Conservation (phyloP, 495 filamentous ascomycete genomes). For the Aspergillus diversus region DNA sequence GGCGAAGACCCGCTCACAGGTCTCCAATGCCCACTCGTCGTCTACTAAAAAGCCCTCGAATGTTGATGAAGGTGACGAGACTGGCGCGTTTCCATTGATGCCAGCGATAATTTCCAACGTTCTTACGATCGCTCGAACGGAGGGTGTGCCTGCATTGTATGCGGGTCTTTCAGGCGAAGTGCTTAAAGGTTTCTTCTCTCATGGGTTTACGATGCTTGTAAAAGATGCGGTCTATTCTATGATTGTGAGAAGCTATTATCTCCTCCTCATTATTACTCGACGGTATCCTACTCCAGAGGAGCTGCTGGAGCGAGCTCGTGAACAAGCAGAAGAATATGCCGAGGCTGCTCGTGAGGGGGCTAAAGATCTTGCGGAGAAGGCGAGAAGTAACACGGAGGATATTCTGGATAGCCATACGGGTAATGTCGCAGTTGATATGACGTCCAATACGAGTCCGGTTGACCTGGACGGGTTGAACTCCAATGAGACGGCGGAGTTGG, state of each 20-base stretch:
- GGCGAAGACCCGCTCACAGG: conserved; percentile 77
- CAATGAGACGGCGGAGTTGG: conserved; percentile 52
- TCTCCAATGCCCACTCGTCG: conserved; percentile 30
- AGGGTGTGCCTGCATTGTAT: conserved; percentile 75
- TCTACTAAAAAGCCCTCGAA: neutral
- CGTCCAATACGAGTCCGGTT: conserved; percentile 25
- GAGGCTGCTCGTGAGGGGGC: conserved; percentile 49
- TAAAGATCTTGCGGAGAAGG: conserved; percentile 40
- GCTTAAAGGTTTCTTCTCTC: conserved; percentile 81
- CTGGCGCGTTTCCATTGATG: conserved; percentile 29
- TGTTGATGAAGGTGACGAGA: conserved; percentile 22
- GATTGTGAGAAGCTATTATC: conserved; percentile 70
- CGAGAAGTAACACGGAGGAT: conserved; percentile 34
- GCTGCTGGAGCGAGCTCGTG: conserved; percentile 45
- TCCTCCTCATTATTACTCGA: conserved; percentile 40
- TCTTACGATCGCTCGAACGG: conserved; percentile 61
- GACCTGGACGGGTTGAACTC: conserved; percentile 28
- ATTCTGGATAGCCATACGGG: conserved; percentile 33
- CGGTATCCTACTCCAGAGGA: conserved; percentile 51
- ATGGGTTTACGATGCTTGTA: conserved; percentile 87
- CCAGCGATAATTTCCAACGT: conserved; percentile 67
- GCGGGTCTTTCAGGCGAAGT: conserved; percentile 77
- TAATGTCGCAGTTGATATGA: conserved; percentile 40
- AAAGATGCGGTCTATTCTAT: conserved; percentile 81
- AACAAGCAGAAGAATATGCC: conserved; percentile 48